Base-by-base conservation (phyloP, 495 filamentous ascomycete species). In the Rostrohypoxylon terebratum region DNA sequence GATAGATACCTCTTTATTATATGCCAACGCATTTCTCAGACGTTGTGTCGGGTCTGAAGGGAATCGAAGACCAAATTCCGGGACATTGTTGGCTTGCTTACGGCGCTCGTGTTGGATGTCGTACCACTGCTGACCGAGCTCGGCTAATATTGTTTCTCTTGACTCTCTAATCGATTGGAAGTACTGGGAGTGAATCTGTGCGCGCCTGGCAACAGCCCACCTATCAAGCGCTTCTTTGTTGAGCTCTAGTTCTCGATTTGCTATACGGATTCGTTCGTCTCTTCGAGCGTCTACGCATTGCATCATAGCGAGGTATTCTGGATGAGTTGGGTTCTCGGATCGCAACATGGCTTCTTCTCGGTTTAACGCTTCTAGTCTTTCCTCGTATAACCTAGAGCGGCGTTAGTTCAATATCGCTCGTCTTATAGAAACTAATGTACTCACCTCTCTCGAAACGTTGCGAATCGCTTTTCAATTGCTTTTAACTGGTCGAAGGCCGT, bases 1-100 rank as follows among this genome's bases (percentile, higher is more conserved):
- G 13, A 97, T 86, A 5, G 93, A 94, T 4, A 99, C 94, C 77
- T 99, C 96, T 72, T 90, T 90, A 78, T 97, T 98, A 79, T 97
- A 97, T 48, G 92, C 90, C 44, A 92, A 86, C 73, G 96, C 96
- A 60, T 93, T 90, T 63, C 84, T 84, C 63, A 93, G 88, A 77
- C 92, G 93, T 73, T 91, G 90, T 65, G 89, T 85, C 63, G 89
- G 88, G 45, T 88, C 88, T 38, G 87, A 86, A 18, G 90, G 91
- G 78, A 94, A 96, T 51, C 86, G 87, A 68, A 93, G 88, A 58
- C 86, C 88, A 72, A 91, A 93, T 77, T 96, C 92, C 51, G 91
- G 90, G 72, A 96, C 91, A 63, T 91, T 87, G 70, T 91, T 91
- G 75, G 95, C 93, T 58, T 89, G 88, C 72, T 91, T 91, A 81